Evolutionary conservation across 2,329 filamentous ascomycete genomes (phyloP).

Genomic region (Apiospora malaysiana): DNA sequence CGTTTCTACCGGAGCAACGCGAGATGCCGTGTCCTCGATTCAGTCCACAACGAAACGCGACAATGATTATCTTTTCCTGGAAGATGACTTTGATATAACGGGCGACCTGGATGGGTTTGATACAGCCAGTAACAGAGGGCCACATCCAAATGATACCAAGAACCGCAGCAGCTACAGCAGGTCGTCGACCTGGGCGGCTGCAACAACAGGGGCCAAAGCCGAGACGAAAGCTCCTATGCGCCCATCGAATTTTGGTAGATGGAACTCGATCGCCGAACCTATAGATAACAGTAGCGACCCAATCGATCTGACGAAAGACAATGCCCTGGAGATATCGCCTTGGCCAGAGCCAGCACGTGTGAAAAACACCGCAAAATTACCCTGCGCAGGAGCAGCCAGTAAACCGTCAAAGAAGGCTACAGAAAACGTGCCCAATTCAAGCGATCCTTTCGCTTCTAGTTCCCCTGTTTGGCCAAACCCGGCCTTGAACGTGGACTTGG

Average conservation of each 20-base stretch:
- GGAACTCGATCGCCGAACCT: constrained; percentile 34
- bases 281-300: constrained; percentile 40
- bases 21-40: neutral
- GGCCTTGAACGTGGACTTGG: constrained; percentile 31
- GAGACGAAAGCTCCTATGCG: constrained; percentile 24
- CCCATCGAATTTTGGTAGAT: constrained; percentile 29
- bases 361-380: neutral
- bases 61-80: constrained; percentile 42
- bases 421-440: neutral
- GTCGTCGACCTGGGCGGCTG: constrained; percentile 28
- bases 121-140: constrained; percentile 20
- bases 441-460: constrained; percentile 23
- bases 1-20: constrained; percentile 17
- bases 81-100: constrained; percentile 50
- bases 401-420: neutral
- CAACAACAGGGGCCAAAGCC: constrained; percentile 11
- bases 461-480: constrained; percentile 16
- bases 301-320: constrained; percentile 19
- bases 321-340: constrained; percentile 30
- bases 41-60: constrained; percentile 21
- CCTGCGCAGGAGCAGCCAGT: neutral
- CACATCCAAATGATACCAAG: neutral
- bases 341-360: constrained; percentile 32
- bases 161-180: neutral
- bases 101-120: constrained; percentile 40